Evolutionary conservation across 1,139 yeast genomes (phyloP), one percentile per base, ranked within the genome.

Genomic region (Eremothecium sinecaudum): DNA sequence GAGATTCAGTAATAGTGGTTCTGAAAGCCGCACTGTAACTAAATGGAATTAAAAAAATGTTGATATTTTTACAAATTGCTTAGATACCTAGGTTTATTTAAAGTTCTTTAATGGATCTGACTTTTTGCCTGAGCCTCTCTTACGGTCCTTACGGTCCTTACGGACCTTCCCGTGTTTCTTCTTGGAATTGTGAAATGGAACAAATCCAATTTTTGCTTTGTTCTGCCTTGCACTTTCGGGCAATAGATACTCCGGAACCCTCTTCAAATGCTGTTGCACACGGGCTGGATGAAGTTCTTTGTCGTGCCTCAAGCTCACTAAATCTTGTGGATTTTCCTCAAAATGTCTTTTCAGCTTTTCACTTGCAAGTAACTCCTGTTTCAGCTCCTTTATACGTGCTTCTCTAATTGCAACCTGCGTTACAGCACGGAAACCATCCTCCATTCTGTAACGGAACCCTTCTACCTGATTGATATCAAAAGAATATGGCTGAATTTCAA

Each of bases 271-370:
- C 13, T 75, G 62, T 59, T 87, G 96, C 6, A 79, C 73, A 56
- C 93, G 72, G 2, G 90, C 67, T 8, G 93, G 79, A 52, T 87
- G 94, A 39, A 83, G 58, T 47, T 82, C 94, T 50, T 78, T 81
- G 56, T 90, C 98, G 54, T 90, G 98, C 56, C 96, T 79, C 56
- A 90, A 72, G 35, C 80, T 75, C 10, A 76, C 76, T 51, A 90
- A 69, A 60, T 92, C 98, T 52, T 84, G 93, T n/a, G 98, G 98
- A 56, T 90, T 90, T 54, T 90, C 98, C 60, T 90, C 96, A 53
- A 92, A 92, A 62, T 86, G 94, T 51, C 96, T 74, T 60, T 86
- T 86, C 54, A 92, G 71, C 53, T 84, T 86, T 44, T 86, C 96
- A 45, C 93, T 81, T 28, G 87, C 75, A 42, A 92, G 66, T 56